Base-by-base conservation (phyloP, 139 green algal genomes). In the Limnomonas spitsbergensis region DNA sequence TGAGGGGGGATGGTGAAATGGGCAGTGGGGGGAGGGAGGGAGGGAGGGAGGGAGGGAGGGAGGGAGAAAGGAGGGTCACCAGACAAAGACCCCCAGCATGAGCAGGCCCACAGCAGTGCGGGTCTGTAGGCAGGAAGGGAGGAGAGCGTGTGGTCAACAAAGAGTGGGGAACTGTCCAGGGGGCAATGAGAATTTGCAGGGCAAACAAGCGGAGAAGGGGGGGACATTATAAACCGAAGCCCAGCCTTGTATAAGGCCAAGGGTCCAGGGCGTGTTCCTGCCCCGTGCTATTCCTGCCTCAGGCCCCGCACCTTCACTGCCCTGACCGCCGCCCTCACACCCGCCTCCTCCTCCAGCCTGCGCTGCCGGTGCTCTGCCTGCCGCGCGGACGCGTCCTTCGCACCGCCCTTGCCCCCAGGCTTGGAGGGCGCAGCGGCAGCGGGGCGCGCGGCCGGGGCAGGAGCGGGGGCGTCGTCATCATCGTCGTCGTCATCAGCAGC, bases 301-400 rank as follows among this genome's bases (percentile, higher is more conserved):
- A n/a, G n/a, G n/a, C n/a, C 14, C n/a, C n/a, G 27, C 27, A 34
- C 61, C 61, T 71, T 34, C 14, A 31, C 61, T 34, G 27, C 27
- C 0, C 26, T 32, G 61, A 71, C 61, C 14, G 14, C 14, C n/a
- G 14, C 61, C 61, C 26, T 1, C 40, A 93, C 85, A 78, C 90
- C 56, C 27, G 84, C 81, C 75, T 97, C 92, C 47, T 88, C 73
- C 1, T 53, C 81, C 54, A 97, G 85, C 85, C 92, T 90, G 39
- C 73, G 77, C 32, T 79, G 72, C 14, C 88, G 75, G 37, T 83
- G 81, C 75, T 92, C 85, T 4, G 84, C 85, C 70, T 91, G 77
- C 4, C 85, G 68, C 14, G 73, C 61, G 0, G 88, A 83, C 4
- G 89, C 87, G 69, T 93, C 90, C 77, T 91, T 80, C 7, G 83